Percentiles rank a stretch among this genome's conserved stretches.
phyloP scores from a whole-genome alignment of 768 basidiomycete species.

The Lentinus brumalis region DNA sequence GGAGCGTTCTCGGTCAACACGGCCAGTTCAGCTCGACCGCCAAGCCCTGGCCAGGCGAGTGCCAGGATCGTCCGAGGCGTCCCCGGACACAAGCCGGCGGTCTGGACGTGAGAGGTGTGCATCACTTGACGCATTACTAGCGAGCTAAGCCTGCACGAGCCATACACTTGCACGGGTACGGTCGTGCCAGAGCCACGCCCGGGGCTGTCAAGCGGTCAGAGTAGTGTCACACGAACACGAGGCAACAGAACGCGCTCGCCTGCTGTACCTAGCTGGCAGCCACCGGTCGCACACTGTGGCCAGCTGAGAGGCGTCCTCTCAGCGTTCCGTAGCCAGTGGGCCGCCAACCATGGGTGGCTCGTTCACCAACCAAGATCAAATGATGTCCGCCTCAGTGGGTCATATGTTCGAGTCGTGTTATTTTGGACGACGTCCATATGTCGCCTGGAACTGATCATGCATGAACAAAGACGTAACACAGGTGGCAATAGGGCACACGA shows the following conservation, averaged over 20 bases:
- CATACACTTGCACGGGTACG: slow-evolving; percentile 1
- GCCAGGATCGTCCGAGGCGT: not conserved
- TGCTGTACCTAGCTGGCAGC: not conserved
- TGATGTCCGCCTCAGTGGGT: not conserved
- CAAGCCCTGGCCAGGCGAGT: not conserved
- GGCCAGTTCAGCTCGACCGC: not conserved
- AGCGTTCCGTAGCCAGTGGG: not conserved
- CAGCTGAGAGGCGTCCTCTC: not conserved
- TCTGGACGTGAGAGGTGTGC: not conserved
- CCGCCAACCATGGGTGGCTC: not conserved
- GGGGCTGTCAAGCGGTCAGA: not conserved
- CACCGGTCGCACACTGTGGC: slow-evolving; percentile 2
- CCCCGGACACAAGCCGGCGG: not conserved
- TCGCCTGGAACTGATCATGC: not conserved
- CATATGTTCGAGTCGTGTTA: not conserved
- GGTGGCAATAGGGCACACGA: not conserved
- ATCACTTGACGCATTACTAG: slow-evolving; percentile 8
- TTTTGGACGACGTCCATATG: not conserved
- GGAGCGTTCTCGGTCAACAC: not conserved
- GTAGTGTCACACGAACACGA: not conserved
- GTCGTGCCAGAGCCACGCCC: not conserved
- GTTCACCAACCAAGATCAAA: not conserved
- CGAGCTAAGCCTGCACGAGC: not conserved
- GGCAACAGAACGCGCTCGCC: not conserved
- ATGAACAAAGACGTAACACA: not conserved